Conservation (phyloP, 2,329 filamentous ascomycete species). For the Sclerotinia minor region DNA sequence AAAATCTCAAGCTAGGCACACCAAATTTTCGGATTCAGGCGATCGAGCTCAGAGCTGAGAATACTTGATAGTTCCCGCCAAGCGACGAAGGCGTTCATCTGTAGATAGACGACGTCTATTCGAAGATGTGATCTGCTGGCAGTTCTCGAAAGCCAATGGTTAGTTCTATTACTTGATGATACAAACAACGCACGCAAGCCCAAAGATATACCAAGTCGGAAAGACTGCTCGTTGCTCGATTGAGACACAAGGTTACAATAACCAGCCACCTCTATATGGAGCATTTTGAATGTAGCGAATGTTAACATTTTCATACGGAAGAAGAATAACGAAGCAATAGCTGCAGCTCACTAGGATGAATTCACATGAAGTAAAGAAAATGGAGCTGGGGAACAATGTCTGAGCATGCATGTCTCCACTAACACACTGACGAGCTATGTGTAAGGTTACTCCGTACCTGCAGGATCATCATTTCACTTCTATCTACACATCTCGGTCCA, state of each 20-base stretch:
- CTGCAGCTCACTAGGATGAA: background rate
- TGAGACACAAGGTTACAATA: background rate
- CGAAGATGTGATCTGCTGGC: background rate
- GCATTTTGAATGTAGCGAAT: background rate
- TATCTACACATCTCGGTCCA: conserved; percentile 7
- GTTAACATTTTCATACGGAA: background rate
- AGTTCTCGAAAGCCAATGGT: no score
- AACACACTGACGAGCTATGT: background rate
- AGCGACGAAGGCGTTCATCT: no score
- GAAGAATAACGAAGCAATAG: background rate
- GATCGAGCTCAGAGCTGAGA: background rate
- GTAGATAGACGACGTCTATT: background rate
- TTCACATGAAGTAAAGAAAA: background rate
- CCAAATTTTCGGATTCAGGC: background rate
- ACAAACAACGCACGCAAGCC: background rate
- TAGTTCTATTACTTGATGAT: no score
- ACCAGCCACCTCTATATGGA: background rate
- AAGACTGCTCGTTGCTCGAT: background rate
- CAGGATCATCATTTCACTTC: conserved; percentile 3
- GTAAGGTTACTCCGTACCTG: background rate
- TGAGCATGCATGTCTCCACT: conserved; percentile 7
- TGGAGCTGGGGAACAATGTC: background rate
- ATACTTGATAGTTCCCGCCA: background rate
- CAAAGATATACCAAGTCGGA: background rate
- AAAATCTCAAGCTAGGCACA: background rate